Evolutionary conservation across 257 asterid genomes (phyloP).

Genomic region (Leptodermis oblonga): DNA sequence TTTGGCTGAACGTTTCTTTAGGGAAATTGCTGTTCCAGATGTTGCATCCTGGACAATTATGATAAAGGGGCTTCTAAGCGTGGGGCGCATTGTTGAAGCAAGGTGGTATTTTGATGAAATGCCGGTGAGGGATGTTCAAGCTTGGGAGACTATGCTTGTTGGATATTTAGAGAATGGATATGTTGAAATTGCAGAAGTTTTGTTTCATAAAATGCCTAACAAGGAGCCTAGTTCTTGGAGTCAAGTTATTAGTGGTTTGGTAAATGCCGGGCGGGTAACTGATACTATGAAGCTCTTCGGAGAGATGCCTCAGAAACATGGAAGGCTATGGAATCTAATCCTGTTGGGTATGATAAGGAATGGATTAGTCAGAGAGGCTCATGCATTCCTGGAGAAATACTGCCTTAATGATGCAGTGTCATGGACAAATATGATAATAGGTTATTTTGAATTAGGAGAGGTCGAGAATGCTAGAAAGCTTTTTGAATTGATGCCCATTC

Average conservation of each 20-base stretch:
- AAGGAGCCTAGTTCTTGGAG: slow-evolving; percentile 49
- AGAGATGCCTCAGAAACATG: slow-evolving; percentile 44
- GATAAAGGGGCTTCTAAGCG: slow-evolving; percentile 47
- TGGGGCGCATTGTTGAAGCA: slow-evolving; percentile 43
- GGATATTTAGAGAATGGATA: slow-evolving; percentile 38
- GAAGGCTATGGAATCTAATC: slow-evolving; percentile 46
- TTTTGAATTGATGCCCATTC: slow-evolving; percentile 35
- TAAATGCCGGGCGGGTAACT: slow-evolving; percentile 29
- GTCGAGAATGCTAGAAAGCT: slow-evolving; percentile 35
- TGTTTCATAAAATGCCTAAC: slow-evolving; percentile 65
- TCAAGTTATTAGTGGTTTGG: slow-evolving; percentile 38
- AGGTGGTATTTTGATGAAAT: slow-evolving; percentile 47
- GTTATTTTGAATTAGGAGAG: slow-evolving; percentile 47
- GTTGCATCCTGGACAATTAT: slow-evolving; percentile 60
- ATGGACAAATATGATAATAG: slow-evolving; percentile 55
- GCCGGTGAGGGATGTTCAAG: slow-evolving; percentile 50
- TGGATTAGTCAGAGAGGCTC: slow-evolving; percentile 48
- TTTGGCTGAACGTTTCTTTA: slow-evolving; percentile 43
- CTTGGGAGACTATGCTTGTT: slow-evolving; percentile 53
- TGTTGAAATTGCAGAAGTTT: slow-evolving; percentile 42
- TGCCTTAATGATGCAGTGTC: slow-evolving; percentile 36
- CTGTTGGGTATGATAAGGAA: slow-evolving; percentile 38
- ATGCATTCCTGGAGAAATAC: slow-evolving; percentile 41
- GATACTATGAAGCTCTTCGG: slow-evolving; percentile 47
- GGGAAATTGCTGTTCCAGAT: slow-evolving; percentile 39